These are phyloP conservation scores for Harringtonia lauricola DNA, from an alignment of 2,329 filamentous ascomycete genomes.

Conservation along the genomic window DNA sequence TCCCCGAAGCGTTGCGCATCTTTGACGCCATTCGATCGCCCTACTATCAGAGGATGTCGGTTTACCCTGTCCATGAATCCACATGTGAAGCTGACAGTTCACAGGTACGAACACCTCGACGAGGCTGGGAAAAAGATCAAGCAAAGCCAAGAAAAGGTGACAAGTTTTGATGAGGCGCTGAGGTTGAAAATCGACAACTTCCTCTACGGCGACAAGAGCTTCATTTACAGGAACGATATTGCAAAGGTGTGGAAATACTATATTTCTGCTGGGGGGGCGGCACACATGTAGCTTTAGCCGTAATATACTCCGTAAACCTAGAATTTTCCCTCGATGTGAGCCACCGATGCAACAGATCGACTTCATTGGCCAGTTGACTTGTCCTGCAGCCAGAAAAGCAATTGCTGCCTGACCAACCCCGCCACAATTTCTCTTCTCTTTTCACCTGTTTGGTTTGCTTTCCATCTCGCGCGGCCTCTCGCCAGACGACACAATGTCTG, in stretches of 20 bases:
- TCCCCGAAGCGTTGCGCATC: background rate
- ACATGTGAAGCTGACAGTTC: background rate
- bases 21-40: background rate
- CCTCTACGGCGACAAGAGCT: conserved; percentile 1
- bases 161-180: background rate
- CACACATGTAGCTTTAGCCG: no score
- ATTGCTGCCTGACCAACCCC: no score
- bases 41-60: background rate
- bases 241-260: background rate
- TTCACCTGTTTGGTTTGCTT: no score
- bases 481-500: no score
- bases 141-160: background rate
- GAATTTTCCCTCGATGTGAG: no score
- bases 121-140: background rate
- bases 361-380: no score
- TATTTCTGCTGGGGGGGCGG: no score
- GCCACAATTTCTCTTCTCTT: no score
- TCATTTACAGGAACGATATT: conserved; percentile 1
- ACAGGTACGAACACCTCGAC: background rate
- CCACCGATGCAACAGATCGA: no score
- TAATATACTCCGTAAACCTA: no score
- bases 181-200: background rate
- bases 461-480: no score
- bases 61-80: background rate
- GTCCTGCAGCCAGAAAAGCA: no score